phyloP scores from a whole-genome alignment of 257 asterid species.

The Henckelia pumila region DNA sequence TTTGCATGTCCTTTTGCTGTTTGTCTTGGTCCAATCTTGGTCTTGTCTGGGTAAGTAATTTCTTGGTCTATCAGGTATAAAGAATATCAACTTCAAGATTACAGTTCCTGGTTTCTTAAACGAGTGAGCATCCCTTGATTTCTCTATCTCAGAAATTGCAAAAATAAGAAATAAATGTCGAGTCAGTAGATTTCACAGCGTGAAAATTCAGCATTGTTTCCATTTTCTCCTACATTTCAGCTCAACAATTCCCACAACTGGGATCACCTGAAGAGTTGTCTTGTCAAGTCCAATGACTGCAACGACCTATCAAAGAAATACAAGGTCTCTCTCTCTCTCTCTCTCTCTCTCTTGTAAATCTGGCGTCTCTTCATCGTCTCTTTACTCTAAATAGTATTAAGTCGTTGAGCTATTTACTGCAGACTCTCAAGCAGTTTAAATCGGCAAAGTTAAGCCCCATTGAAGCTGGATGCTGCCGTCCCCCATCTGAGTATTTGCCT shows the following conservation, averaged over 20 bases:
- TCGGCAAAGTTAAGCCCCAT: constrained; percentile 74
- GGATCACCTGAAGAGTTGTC: constrained; percentile 78
- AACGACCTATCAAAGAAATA: constrained; percentile 57
- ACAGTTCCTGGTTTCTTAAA: constrained; percentile 88
- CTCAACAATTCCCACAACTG: constrained; percentile 76
- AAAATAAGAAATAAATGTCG: not conserved
- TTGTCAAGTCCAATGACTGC: constrained; percentile 79
- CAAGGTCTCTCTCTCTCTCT: constrained; percentile 43
- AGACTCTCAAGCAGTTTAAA: constrained; percentile 63
- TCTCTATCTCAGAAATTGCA: not conserved
- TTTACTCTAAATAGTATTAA: constrained; percentile 1
- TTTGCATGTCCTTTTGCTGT: not conserved
- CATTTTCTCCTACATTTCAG: constrained; percentile 37
- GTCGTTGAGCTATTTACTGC: constrained; percentile 26
- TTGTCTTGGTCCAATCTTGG: not conserved
- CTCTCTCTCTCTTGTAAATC: not conserved
- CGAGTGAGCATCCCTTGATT: constrained; percentile 42
- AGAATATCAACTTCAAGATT: constrained; percentile 92
- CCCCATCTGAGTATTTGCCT: constrained; percentile 76
- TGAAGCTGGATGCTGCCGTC: constrained; percentile 95
- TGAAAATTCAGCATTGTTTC: constrained; percentile 5
- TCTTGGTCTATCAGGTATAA: constrained; percentile 51
- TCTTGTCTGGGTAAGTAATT: not conserved
- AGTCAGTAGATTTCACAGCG: not conserved
- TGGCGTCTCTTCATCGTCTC: not conserved